Conservation (phyloP, 2,329 filamentous ascomycete genomes). For the Elsinoe ampelina region DNA sequence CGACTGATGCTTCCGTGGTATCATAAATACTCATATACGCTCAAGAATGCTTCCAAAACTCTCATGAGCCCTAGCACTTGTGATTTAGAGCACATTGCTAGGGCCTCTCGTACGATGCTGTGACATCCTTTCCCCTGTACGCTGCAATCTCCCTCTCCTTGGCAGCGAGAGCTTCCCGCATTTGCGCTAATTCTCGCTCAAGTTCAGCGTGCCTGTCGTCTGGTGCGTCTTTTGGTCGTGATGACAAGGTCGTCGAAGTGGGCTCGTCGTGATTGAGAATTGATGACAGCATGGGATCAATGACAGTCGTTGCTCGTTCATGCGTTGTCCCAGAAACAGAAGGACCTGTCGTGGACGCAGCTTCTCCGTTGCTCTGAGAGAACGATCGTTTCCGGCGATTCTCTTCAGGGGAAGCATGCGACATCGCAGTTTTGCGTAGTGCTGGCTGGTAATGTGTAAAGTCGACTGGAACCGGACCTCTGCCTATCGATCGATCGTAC, state of each 20-base stretch:
- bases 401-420: conserved; percentile 18
- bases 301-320: conserved; percentile 20
- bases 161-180: conserved; percentile 61
- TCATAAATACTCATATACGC: background rate
- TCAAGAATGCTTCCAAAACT: background rate
- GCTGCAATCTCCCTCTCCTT: conserved; percentile 64
- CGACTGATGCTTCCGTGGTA: conserved; percentile 6
- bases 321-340: conserved; percentile 16
- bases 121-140: background rate
- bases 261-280: conserved; percentile 16
- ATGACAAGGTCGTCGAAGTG: conserved; percentile 2
- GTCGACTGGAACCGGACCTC: conserved; percentile 28
- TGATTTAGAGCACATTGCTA: background rate
- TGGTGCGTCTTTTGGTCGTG: conserved; percentile 31
- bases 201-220: conserved; percentile 52
- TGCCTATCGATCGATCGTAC: background rate
- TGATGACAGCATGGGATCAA: conserved; percentile 30
- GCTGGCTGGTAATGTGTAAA: conserved; percentile 25
- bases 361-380: conserved; percentile 45
- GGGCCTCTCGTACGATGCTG: background rate
- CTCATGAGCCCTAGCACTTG: background rate
- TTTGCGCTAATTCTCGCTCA: conserved; percentile 63
- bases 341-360: conserved; percentile 16
- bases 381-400: conserved; percentile 55
- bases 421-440: background rate